phyloP scores from a whole-genome alignment of 371 early-diverging fungal species.

The Apophysomyces elegans region DNA sequence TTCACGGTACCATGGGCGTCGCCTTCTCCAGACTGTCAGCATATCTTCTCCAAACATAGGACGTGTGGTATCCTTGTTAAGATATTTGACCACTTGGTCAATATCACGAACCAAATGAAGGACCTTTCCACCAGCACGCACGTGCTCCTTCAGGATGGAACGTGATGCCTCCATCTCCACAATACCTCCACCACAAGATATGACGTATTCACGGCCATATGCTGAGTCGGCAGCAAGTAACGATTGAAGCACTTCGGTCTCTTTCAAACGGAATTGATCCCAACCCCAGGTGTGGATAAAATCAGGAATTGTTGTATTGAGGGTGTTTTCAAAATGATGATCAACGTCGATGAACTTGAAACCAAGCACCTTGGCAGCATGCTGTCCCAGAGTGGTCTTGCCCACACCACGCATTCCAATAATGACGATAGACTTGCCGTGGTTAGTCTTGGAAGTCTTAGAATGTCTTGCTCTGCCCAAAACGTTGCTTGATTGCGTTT shows the following conservation, averaged over 20 bases:
- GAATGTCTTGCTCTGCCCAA: conserved; percentile 24
- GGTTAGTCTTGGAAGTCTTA: conserved; percentile 23
- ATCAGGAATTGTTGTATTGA: conserved; percentile 75
- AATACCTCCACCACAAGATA: conserved; percentile 96
- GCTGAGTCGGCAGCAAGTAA: conserved; percentile 40
- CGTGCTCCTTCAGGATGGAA: conserved; percentile 60
- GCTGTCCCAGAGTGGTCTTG: conserved; percentile 86
- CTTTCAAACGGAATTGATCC: conserved; percentile 88
- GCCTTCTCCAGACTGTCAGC: conserved; percentile 78
- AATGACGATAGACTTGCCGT: conserved; percentile 73
- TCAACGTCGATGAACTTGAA: conserved; percentile 91
- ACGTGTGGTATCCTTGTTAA: conserved; percentile 79
- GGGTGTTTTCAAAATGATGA: conserved; percentile 71
- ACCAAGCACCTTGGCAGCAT: conserved; percentile 70
- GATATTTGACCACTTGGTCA: conserved; percentile 76
- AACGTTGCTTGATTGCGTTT: conserved; percentile 38
- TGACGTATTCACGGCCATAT: conserved; percentile 61
- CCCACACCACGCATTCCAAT: conserved; percentile 98
- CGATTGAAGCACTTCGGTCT: conserved; percentile 64
- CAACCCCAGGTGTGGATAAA: conserved; percentile 84
- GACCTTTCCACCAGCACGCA: conserved; percentile 65
- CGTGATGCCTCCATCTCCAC: conserved; percentile 85
- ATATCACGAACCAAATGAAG: conserved; percentile 86
- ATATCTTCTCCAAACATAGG: conserved; percentile 89
- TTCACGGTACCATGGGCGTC: conserved; percentile 78